Base-by-base conservation (phyloP, 129 eudicot species). In the Gnaphalium uliginosum region DNA sequence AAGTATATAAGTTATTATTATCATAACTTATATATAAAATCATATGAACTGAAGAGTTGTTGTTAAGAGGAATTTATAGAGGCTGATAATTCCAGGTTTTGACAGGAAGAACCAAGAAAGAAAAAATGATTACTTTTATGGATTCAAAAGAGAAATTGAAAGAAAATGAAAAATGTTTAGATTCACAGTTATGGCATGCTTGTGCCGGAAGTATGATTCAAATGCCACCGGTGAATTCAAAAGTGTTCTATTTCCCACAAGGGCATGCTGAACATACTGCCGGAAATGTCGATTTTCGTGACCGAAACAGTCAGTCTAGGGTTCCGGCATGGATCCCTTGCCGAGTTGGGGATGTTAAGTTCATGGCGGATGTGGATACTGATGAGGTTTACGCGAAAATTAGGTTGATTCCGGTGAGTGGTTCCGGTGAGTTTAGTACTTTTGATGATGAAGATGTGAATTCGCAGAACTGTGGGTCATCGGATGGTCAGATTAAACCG, bases 201-300 rank as follows among this genome's bases (percentile, higher is more conserved):
- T 94, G 99, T 79, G 99, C 99, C 48, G 99, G 99, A 6, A 89
- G 92, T 51, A 94, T 94, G 99, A 93, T 91, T 54, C 99, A 94
- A 80, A 91, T 94, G 97, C 99, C 97, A 9, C 57, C 81, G 39
- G 86, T 87, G 7, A 85, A 89, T 73, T 80, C 99, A 0, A 88
- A 81, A 70, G 92, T 91, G 19, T 91, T 73, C 67, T 94, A 94
- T 81, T 94, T 94, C 33, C 96, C 96, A 10, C 99, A 94, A 59
- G 99, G 99, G 0, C 99, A 94, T 26, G 83, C 88, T 14, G 99
- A 94, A 50, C 99, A 94, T 73, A 84, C 97, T n/a, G 76, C 82
- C 32, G 97, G 87, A 8, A 82, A 79, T 83, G 87, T 94, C 0
- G 96, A 94, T 66, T 91, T 94, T 68, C 58, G 85, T 58, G 85